Evolutionary conservation across 2,329 filamentous ascomycete genomes (phyloP).

Genomic region (Aspergillus sp.): DNA sequence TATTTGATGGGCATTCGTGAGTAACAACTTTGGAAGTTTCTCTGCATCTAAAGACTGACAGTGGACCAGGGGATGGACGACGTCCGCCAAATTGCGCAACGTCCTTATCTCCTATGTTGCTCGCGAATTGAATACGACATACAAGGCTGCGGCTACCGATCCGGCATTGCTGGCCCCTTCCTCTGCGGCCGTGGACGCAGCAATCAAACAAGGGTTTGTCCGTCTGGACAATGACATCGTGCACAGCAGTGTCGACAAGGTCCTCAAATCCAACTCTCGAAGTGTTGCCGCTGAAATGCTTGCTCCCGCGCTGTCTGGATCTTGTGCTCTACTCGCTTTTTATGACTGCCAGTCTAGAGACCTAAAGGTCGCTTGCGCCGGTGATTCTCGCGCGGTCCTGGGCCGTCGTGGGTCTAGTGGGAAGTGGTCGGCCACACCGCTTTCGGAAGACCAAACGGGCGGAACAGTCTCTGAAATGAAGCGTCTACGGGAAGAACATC

Average conservation of each 20-base stretch:
- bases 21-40: conserved; percentile 22
- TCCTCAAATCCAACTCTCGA: conserved; percentile 81
- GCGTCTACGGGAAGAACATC: conserved; percentile 76
- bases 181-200: conserved; percentile 72
- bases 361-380: conserved; percentile 87
- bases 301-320: conserved; percentile 90
- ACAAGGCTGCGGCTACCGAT: conserved; percentile 61
- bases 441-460: conserved; percentile 92
- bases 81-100: conserved; percentile 89
- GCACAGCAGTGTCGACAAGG: conserved; percentile 83
- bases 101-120: conserved; percentile 87
- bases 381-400: conserved; percentile 90
- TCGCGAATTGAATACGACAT: conserved; percentile 83
- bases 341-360: conserved; percentile 84
- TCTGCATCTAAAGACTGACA: conserved; percentile 9
- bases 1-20: conserved; percentile 94
- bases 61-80: conserved; percentile 76
- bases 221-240: conserved; percentile 90
- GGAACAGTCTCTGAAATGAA: conserved; percentile 75
- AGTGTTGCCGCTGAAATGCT: conserved; percentile 84
- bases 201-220: conserved; percentile 87
- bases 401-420: conserved; percentile 68
- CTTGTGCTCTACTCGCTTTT: conserved; percentile 90
- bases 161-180: conserved; percentile 56
- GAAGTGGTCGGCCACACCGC: conserved; percentile 84